Evolutionary conservation across 1,284 basidiomycete genomes (phyloP).

Genomic region (Mycosarcoma maydis): DNA sequence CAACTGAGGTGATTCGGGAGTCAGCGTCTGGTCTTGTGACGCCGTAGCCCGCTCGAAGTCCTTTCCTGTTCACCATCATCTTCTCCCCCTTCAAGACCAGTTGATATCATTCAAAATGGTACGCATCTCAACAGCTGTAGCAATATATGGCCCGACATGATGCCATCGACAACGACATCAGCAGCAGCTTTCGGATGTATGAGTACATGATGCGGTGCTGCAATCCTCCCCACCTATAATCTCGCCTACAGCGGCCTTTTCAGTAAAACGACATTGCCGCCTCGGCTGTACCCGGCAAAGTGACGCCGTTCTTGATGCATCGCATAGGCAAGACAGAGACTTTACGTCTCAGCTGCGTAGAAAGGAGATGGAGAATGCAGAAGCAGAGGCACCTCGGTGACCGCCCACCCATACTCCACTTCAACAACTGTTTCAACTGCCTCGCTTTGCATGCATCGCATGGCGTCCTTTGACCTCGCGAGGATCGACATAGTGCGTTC

Average conservation of each 20-base stretch:
- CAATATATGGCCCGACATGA: slow-evolving; percentile 19
- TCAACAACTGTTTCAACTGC: slow-evolving; percentile 9
- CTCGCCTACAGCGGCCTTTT: slow-evolving; percentile 22
- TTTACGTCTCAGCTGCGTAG: neutral
- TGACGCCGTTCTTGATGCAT: slow-evolving; percentile 12
- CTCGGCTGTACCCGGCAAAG: slow-evolving; percentile 23
- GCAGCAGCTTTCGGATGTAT: slow-evolving; percentile 6
- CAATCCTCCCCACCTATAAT: neutral
- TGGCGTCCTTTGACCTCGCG: slow-evolving; percentile 24
- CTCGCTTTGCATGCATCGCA: slow-evolving; percentile 23
- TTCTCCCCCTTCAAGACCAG: slow-evolving; percentile 37
- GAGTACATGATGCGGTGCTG: slow-evolving; percentile 32
- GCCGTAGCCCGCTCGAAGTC: neutral
- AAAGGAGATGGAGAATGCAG: slow-evolving; percentile 1
- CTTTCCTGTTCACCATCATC: slow-evolving; percentile 19
- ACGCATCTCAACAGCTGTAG: slow-evolving; percentile 37
- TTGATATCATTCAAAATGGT: slow-evolving; percentile 54
- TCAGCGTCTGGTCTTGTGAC: neutral
- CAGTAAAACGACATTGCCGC: slow-evolving; percentile 27
- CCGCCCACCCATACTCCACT: slow-evolving; percentile 16
- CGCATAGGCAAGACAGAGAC: neutral
- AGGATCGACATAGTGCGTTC: slow-evolving; percentile 7
- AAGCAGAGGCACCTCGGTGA: neutral
- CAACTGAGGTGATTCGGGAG: too few species aligned
- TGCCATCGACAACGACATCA: slow-evolving; percentile 11